Conservation (phyloP, 768 basidiomycete genomes). For the Astraeus odoratus region DNA sequence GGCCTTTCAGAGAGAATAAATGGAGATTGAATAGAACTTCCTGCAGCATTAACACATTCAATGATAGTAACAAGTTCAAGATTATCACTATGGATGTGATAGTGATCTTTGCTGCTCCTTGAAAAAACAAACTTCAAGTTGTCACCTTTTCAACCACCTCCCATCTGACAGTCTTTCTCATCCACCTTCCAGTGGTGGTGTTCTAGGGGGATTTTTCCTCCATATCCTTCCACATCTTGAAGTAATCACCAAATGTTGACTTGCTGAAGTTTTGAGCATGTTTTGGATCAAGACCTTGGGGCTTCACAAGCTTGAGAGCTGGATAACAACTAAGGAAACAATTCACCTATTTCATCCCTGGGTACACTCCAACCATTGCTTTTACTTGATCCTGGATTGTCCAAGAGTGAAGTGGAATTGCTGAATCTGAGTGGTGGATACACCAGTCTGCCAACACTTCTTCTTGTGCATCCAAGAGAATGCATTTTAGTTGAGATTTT, state of each 20-base stretch:
- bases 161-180: slow-evolving; percentile 10
- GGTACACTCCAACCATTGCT: background rate
- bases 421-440: background rate
- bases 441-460: slow-evolving; percentile 1
- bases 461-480: background rate
- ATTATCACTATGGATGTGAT: slow-evolving; percentile 25
- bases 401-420: slow-evolving; percentile 1
- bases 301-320: background rate
- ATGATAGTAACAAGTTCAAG: slow-evolving; percentile 41
- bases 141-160: slow-evolving; percentile 7
- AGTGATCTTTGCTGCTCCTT: slow-evolving; percentile 14
- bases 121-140: background rate
- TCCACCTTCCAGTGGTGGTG: slow-evolving; percentile 10
- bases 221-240: background rate
- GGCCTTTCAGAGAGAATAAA: background rate
- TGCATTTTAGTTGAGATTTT: background rate
- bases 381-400: background rate
- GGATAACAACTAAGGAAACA: background rate
- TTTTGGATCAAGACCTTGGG: slow-evolving; percentile 3
- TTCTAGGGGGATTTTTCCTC: slow-evolving; percentile 1
- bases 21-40: slow-evolving; percentile 8
- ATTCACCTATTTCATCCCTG: background rate
- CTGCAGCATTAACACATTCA: slow-evolving; percentile 37
- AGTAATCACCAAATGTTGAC: background rate
- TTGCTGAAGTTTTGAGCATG: slow-evolving; percentile 5